Evolutionary conservation across 208 protist genomes (phyloP).

Genomic region (Leishmania tropica): DNA sequence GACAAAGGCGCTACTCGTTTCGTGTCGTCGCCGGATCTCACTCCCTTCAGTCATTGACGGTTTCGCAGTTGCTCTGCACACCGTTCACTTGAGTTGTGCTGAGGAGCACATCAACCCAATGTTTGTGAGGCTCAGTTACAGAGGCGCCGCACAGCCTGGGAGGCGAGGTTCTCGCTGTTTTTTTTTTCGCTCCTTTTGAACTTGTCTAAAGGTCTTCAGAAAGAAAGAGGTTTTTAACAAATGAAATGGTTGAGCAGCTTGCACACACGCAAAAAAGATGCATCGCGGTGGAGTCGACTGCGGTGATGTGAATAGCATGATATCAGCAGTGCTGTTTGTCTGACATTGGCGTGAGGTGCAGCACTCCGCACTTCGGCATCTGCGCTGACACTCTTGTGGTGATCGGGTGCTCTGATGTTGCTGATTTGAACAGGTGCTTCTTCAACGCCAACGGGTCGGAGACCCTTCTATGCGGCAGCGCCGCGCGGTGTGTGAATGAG

Average conservation of each 20-base stretch:
- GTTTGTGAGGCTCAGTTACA: not conserved
- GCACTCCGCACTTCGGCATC: constrained; percentile 15
- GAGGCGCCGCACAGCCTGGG: too few species aligned
- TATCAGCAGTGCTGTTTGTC: not conserved
- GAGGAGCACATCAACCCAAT: not conserved
- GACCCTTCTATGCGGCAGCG: constrained; percentile 15
- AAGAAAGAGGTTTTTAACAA: not conserved
- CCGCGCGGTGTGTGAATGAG: constrained; percentile 14
- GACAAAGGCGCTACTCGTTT: not conserved
- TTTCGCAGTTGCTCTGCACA: not conserved
- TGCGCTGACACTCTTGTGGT: constrained; percentile 13
- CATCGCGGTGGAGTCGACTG: constrained; percentile 12
- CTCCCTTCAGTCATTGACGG: not conserved
- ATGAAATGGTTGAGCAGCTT: too few species aligned
- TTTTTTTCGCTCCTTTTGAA: not conserved
- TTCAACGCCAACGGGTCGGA: constrained; percentile 16
- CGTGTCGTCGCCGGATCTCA: not conserved
- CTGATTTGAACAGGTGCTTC: constrained; percentile 18
- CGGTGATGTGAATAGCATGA: constrained; percentile 2
- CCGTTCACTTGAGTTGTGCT: not conserved
- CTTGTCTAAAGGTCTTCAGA: not conserved
- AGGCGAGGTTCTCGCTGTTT: not conserved
- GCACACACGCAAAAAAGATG: not conserved
- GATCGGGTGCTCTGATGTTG: constrained; percentile 2
- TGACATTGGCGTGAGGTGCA: constrained; percentile 6